Percentiles rank a stretch among this genome's conserved stretches.
phyloP scores from a whole-genome alignment of 768 basidiomycete genomes.

The Pleurotus ostreatus region DNA sequence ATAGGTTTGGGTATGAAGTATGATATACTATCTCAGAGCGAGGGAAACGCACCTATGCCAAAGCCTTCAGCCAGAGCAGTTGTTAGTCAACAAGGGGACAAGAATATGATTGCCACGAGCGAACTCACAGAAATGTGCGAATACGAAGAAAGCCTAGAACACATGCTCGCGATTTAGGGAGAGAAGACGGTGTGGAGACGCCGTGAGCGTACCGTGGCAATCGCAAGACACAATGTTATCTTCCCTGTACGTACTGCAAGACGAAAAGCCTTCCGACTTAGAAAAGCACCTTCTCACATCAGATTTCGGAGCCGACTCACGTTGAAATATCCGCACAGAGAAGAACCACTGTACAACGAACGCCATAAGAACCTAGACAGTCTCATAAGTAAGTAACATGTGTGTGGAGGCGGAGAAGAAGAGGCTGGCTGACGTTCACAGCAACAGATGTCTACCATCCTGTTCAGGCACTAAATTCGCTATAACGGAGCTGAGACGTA shows the following conservation, averaged over 20 bases:
- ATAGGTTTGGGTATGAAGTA: neutral
- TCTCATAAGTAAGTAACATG: neutral
- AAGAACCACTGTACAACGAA: slow-evolving; percentile 43
- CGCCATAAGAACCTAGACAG: slow-evolving; percentile 34
- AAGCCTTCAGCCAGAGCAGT: slow-evolving; percentile 23
- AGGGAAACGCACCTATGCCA: slow-evolving; percentile 29
- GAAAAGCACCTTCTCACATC: neutral
- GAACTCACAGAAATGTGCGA: slow-evolving; percentile 37
- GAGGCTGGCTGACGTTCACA: slow-evolving; percentile 26
- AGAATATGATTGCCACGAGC: too few species aligned
- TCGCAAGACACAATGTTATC: slow-evolving; percentile 31
- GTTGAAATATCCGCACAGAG: slow-evolving; percentile 31
- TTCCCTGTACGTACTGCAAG: slow-evolving; percentile 28
- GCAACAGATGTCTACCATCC: slow-evolving; percentile 28
- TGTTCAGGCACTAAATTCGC: too few species aligned
- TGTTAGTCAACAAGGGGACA: too few species aligned
- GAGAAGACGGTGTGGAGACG: neutral
- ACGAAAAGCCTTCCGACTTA: neutral
- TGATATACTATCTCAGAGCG: neutral
- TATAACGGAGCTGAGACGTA: slow-evolving; percentile 13
- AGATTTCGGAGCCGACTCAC: slow-evolving; percentile 20
- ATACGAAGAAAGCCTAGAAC: slow-evolving; percentile 25
- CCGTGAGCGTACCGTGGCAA: slow-evolving; percentile 25
- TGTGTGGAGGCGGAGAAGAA: neutral
- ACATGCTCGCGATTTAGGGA: neutral